Evolutionary conservation across 2,329 filamentous ascomycete species (phyloP), one percentile per base, ranked within the genome.

Genomic region (Coniochaeta pulveracea): DNA sequence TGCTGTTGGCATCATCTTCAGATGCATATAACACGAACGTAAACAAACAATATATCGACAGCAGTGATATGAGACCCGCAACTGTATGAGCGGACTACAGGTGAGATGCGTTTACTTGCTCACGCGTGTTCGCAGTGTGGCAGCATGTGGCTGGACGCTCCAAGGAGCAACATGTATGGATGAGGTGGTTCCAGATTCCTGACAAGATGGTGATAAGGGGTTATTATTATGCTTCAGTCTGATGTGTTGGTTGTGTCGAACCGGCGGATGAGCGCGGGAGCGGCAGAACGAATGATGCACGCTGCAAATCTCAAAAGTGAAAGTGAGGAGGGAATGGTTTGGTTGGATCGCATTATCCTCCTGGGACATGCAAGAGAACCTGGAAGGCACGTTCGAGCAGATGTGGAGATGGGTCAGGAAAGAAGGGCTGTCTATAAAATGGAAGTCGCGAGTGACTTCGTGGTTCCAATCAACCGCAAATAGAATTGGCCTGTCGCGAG

Each of bases 1-100:
- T 22, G 49, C 44, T 15, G 45, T 46, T 28, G 49, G 49, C 43
- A 50, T 48, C 48, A 52, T 51, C 16, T 37, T 48, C 30, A 44
- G n/a, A 32, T 40, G 38, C 42, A 48, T 48, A 24, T 12, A 22
- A 14, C 28, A 31, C 18, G 18, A 31, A 21, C 11, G 15, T 14
- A 19, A 14, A 15, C 22, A 31, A 21, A 15, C 17, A 21, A 6
- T n/a, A 12, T 21, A 3, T 7, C 8, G n/a, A 3, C 10, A 10
- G 18, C 3, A 7, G 4, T 5, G 14, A 19, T n/a, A 21, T 31
- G 11, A n/a, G n/a, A 15, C 28, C n/a, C 19, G 18, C 6, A 5
- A n/a, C 9, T 31, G 17, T 31, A 10, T 31, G 17, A 31, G 11
- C 15, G 17, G 19, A 14, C n/a, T 22, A 19, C 3, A 12, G 11